Evolutionary conservation across 2,329 filamentous ascomycete species (phyloP).

Genomic region (Cladorrhinum sp.): DNA sequence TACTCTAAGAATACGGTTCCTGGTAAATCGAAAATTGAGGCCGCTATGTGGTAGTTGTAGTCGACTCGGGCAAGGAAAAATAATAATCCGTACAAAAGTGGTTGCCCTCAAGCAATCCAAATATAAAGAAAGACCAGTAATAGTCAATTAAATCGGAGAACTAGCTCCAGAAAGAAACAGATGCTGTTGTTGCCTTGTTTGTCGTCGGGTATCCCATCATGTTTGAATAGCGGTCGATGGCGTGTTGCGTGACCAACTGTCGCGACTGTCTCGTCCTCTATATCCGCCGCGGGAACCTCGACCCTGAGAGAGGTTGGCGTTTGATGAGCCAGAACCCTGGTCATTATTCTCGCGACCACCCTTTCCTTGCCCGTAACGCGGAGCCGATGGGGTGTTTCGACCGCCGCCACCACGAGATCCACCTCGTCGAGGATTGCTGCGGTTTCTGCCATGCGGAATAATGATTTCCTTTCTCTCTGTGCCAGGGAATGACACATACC

Average conservation of each 20-base stretch:
- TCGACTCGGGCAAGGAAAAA: no score
- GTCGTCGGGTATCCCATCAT: constrained; percentile 10
- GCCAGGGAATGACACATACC: constrained; percentile 43
- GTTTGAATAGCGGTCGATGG: constrained; percentile 25
- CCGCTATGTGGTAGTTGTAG: no score
- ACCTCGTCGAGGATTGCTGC: constrained; percentile 34
- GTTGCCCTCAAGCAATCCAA: background rate
- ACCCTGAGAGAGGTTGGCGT: constrained; percentile 18
- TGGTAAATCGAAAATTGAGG: no score
- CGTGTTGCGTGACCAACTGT: constrained; percentile 40
- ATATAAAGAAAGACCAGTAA: background rate
- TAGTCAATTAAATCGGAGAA: background rate
- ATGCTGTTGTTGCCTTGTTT: background rate
- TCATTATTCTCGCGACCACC: constrained; percentile 27
- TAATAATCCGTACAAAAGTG: background rate
- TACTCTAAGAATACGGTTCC: no score
- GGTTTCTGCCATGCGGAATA: constrained; percentile 34
- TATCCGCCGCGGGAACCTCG: constrained; percentile 41
- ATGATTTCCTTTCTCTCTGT: constrained; percentile 37
- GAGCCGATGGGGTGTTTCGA: constrained; percentile 18
- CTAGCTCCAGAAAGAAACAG: background rate
- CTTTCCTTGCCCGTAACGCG: constrained; percentile 22
- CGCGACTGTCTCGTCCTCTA: constrained; percentile 42
- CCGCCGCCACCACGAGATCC: constrained; percentile 23
- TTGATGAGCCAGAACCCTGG: constrained; percentile 23